Base-by-base conservation (phyloP, 2,329 filamentous ascomycete species). In the Metarhizium anisopliae region DNA sequence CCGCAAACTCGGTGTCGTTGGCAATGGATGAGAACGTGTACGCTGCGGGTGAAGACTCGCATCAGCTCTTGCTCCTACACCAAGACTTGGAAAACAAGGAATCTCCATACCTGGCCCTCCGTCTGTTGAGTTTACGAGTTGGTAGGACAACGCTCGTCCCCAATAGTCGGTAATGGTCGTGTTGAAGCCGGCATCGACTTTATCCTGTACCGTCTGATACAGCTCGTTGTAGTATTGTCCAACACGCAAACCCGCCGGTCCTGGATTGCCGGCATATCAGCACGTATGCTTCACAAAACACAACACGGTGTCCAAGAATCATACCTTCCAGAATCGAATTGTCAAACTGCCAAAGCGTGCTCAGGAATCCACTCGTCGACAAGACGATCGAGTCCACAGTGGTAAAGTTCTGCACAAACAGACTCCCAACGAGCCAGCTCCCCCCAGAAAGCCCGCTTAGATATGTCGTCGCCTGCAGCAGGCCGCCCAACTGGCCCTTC, bases 91-190 rank as follows among this genome's bases (percentile, higher is more conserved):
- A 10, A 16, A 16, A 45, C 42, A 20, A 20, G 5, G 6, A 16
- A 35, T 35, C 32, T 10, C 10, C 55, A 32, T 60, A 61, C 62
- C 77, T 18, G 84, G 81, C 1, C 87, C 89, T 35, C 90, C 89
- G 58, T 86, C 72, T 0, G 76, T 78, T 10, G 81, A 84, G 66
- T 91, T 87, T 64, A 94, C 80, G 36, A 95, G 78, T 70, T 94
- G 89, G 69, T 85, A 92, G 2, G 84, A 84, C 30, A 94, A 76
- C 4, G 86, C 86, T 50, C 89, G 82, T 20, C 86, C 87, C 85
- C 89, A 93, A 67, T 89, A 88, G 70, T 95, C 90, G 0, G 90
- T 94, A 54, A 94, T 77, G 1, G 86, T 84, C 1, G 79, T 82
- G 50, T 58, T 70, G 53, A 60, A 92, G 0, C 83, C 59, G 16